Percentiles rank a stretch among this genome's conserved stretches.
These are phyloP conservation scores for Gloeophyllum trabeum DNA, from an alignment of 768 basidiomycete species.

Conservation along the genomic window DNA sequence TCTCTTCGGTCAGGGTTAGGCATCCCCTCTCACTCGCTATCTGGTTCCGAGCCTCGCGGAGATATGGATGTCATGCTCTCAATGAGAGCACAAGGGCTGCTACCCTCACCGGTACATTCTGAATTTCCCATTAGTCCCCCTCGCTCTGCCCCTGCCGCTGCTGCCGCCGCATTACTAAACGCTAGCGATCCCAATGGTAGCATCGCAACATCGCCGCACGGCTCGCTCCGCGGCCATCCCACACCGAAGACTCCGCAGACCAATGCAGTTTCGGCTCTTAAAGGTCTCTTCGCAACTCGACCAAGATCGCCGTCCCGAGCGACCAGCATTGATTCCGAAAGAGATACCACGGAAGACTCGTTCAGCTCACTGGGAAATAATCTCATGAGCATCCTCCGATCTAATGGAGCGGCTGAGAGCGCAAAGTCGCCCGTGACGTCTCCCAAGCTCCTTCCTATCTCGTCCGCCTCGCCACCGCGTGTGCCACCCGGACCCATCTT, in stretches of 20 bases:
- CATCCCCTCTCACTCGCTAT: constrained; percentile 25
- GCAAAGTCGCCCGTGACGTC: constrained; percentile 10
- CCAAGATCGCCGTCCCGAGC: constrained; percentile 47
- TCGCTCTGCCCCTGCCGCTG: constrained; percentile 5
- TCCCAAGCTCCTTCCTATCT: constrained; percentile 3
- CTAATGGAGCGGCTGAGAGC: constrained; percentile 20
- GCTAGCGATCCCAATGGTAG: constrained; percentile 19
- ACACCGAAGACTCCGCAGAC: constrained; percentile 6
- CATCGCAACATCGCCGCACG: constrained; percentile 17
- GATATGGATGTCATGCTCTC: constrained; percentile 81
- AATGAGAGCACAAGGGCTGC: constrained; percentile 59
- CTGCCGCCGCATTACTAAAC: constrained; percentile 3
- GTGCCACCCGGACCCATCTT: constrained; percentile 24
- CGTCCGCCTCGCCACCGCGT: constrained; percentile 11
- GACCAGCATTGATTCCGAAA: constrained; percentile 22
- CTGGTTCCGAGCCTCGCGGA: constrained; percentile 53
- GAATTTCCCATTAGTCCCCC: constrained; percentile 5
- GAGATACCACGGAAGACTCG: constrained; percentile 33
- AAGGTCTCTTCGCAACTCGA: constrained; percentile 44
- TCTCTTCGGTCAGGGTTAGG: constrained; percentile 61
- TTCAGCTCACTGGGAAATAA: constrained; percentile 45
- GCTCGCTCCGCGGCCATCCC: constrained; percentile 11
- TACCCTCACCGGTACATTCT: constrained; percentile 20
- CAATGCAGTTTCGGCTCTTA: constrained; percentile 42
- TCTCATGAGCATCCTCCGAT: constrained; percentile 39